These are phyloP conservation scores for Phytophthora meadii DNA, from an alignment of 352 stramenopile species.

Conservation along the genomic window DNA sequence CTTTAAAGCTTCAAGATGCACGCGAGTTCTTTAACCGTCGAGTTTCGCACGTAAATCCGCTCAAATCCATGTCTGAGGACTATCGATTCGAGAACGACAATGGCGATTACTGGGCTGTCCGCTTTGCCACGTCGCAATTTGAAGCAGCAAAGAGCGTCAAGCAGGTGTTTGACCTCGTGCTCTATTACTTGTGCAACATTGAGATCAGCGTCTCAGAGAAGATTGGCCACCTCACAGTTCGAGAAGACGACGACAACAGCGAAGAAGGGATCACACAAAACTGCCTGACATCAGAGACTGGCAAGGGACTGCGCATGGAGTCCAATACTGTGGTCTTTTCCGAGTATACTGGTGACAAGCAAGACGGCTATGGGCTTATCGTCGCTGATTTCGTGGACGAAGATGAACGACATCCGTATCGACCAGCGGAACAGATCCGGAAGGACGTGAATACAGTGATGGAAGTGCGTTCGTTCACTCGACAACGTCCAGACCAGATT, in stretches of 20 bases:
- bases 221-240: constrained; percentile 42
- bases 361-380: constrained; percentile 36
- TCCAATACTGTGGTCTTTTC: constrained; percentile 43
- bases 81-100: constrained; percentile 37
- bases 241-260: constrained; percentile 42
- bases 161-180: constrained; percentile 44
- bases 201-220: constrained; percentile 52
- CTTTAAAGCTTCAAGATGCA: constrained; percentile 28
- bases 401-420: constrained; percentile 43
- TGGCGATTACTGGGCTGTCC: constrained; percentile 37
- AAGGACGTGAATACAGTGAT: constrained; percentile 44
- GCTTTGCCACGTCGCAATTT: constrained; percentile 40
- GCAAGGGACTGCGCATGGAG: constrained; percentile 41
- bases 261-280: constrained; percentile 38
- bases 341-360: constrained; percentile 20
- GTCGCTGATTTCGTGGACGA: constrained; percentile 42
- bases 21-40: constrained; percentile 24
- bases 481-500: constrained; percentile 3
- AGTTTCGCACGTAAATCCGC: constrained; percentile 27
- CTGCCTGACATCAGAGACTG: constrained; percentile 32
- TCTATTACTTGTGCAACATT: constrained; percentile 45
- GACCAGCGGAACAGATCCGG: constrained; percentile 31
- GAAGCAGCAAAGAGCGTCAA: constrained; percentile 30
- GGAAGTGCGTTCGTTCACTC: constrained; percentile 26
- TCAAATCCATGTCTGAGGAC: constrained; percentile 39